Evolutionary conservation across 1,284 basidiomycete species (phyloP), one percentile per base, ranked within the genome.

Genomic region (Malassezia sp.): DNA sequence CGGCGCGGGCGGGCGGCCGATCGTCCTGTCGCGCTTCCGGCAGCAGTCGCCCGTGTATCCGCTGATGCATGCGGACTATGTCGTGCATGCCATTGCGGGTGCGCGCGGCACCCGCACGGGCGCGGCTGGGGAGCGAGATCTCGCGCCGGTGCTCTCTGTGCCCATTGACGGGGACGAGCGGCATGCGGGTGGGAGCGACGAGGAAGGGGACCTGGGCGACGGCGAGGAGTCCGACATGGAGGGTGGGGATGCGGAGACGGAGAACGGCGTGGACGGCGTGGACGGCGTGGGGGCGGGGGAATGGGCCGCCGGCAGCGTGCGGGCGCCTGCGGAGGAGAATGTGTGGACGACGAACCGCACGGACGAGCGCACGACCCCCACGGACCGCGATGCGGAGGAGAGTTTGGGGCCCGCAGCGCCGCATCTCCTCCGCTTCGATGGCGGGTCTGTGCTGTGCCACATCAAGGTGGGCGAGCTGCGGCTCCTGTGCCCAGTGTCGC

Each of bases 1-100:
- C 44, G 86, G 89, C 71, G 75, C 77, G 47, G 76, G 79, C 56
- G 84, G 85, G 81, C 83, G 80, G 43, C 83, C 88, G 27, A 82
- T 95, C 54, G 85, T 91, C 53, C 85, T 89, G 68, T 88, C 87
- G 27, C 84, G 84, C 41, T 95, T 93, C 73, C 81, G 84, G 47
- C 79, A 82, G 17, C 79, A 79, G 39, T 77, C 83, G 9, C 72
- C 83, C 0, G 79, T 82, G 1, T 89, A 88, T 68, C 82, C 87
- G 1, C 75, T 87, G 9, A 73, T 90, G 6, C 85, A 90, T 70
- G 82, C 88, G 55, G 86, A 90, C 68, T 80, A 85, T 6, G 77
- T 85, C 61, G 87, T 84, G 67, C 29, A 43, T 14, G 17, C 22
- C 21, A 17, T 53, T 23, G 29, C 17, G 11, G 8, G 15, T 5